These are phyloP conservation scores for Raphanus sativus DNA, from an alignment of 345 rosid genomes.

Conservation along the genomic window DNA sequence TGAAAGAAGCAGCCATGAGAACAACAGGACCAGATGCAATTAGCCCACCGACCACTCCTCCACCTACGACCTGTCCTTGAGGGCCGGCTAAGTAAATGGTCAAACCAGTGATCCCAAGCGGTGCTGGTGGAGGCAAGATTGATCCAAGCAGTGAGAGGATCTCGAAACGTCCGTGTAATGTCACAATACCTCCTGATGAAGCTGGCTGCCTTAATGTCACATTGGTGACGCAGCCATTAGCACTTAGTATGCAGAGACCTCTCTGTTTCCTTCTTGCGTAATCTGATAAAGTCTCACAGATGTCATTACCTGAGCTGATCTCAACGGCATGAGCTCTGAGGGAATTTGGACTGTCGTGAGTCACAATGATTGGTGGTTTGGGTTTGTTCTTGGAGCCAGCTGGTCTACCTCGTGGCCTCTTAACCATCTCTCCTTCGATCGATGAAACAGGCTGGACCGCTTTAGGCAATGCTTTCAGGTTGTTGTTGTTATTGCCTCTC, in stretches of 20 bases:
- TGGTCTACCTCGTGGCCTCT: conserved; percentile 93
- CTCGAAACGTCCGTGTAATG: conserved; percentile 95
- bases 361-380: conserved; percentile 87
- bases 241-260: background rate
- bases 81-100: conserved; percentile 86
- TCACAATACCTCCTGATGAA: conserved; percentile 74
- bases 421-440: conserved; percentile 50
- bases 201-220: conserved; percentile 34
- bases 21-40: conserved; percentile 93
- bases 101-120: conserved; percentile 78
- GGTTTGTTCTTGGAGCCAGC: conserved; percentile 97
- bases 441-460: conserved; percentile 57
- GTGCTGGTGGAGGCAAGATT: conserved; percentile 89
- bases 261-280: background rate
- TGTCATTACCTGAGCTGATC: conserved; percentile 87
- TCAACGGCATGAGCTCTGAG: conserved; percentile 93
- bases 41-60: conserved; percentile 76
- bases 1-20: conserved; percentile 49
- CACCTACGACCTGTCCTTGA: conserved; percentile 96
- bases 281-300: conserved; percentile 28
- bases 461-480: conserved; percentile 51
- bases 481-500: conserved; percentile 40
- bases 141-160: conserved; percentile 91
- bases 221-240: conserved; percentile 3
- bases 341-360: conserved; percentile 88